A percentile compares a stretch with the other conserved stretches of the same genome.
Evolutionary conservation across 2,329 filamentous ascomycete genomes (phyloP).

Genomic region (Stachybotrys chartarum): DNA sequence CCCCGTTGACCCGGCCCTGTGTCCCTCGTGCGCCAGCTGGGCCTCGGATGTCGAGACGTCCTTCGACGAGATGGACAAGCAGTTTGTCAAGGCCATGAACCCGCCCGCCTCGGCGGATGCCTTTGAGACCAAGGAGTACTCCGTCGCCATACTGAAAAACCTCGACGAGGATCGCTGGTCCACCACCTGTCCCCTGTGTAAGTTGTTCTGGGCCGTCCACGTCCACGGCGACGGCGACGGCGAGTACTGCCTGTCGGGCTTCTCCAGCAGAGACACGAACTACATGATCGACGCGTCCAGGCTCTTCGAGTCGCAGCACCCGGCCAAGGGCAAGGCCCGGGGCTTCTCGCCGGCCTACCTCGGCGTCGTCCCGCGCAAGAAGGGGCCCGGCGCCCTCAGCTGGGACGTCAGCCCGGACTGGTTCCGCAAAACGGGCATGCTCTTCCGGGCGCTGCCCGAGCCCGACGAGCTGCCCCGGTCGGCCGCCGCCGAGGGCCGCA

Average conservation of each 20-base stretch:
- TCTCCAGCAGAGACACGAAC: constrained; percentile 25
- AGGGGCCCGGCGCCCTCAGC: constrained; percentile 16
- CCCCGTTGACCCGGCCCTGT: constrained; percentile 22
- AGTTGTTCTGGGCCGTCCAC: constrained; percentile 24
- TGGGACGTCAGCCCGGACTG: constrained; percentile 23
- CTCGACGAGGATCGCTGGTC: constrained; percentile 24
- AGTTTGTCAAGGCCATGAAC: constrained; percentile 19
- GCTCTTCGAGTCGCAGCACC: constrained; percentile 23
- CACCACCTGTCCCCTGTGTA: constrained; percentile 26
- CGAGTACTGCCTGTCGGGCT: constrained; percentile 22
- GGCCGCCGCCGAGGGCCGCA: constrained; percentile 8
- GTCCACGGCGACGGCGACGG: constrained; percentile 20
- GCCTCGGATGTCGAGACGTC: constrained; percentile 24
- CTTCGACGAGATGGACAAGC: constrained; percentile 21
- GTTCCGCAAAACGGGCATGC: constrained; percentile 25
- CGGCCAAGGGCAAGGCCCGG: constrained; percentile 17
- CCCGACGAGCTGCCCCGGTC: constrained; percentile 11
- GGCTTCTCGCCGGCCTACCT: constrained; percentile 22
- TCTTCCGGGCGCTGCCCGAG: constrained; percentile 22
- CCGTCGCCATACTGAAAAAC: constrained; percentile 16
- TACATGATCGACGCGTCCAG: constrained; percentile 23
- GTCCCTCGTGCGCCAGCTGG: constrained; percentile 20
- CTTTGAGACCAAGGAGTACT: constrained; percentile 23
- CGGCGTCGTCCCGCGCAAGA: constrained; percentile 24
- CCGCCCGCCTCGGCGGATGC: constrained; percentile 18